Evolutionary conservation across 768 basidiomycete species (phyloP).

Genomic region (Filobasidium floriforme): DNA sequence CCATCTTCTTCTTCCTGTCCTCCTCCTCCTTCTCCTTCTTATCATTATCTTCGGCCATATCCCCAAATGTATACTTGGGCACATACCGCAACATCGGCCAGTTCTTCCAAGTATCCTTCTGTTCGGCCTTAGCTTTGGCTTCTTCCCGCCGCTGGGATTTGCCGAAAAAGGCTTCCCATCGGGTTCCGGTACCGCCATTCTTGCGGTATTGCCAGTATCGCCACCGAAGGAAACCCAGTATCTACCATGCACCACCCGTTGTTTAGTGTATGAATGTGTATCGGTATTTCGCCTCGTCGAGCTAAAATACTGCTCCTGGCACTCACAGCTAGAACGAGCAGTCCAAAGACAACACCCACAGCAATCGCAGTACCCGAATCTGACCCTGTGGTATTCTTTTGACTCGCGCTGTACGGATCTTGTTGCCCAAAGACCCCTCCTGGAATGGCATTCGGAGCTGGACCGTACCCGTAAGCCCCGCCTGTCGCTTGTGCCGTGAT

Average conservation of each 20-base stretch:
- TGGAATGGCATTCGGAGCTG: not conserved
- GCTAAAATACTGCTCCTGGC: too few species aligned
- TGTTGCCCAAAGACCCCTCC: not conserved
- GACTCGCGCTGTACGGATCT: not conserved
- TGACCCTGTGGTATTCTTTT: not conserved
- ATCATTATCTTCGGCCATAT: conserved; percentile 12
- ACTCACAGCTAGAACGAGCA: not conserved
- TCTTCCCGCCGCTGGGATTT: not conserved
- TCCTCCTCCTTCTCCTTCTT: conserved; percentile 19
- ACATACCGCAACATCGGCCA: conserved; percentile 23
- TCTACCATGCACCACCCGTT: not conserved
- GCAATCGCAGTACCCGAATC: not conserved
- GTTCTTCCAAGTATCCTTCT: conserved; percentile 18
- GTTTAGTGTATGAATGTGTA: not conserved
- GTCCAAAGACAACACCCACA: not conserved
- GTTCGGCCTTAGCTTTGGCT: conserved; percentile 6
- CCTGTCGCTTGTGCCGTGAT: not conserved
- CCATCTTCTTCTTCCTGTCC: conserved; percentile 10
- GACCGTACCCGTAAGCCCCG: not conserved
- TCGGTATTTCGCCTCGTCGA: too few species aligned
- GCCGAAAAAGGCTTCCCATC: conserved; percentile 21
- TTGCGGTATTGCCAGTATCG: conserved; percentile 13
- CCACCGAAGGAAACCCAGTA: conserved; percentile 6
- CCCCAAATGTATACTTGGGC: conserved; percentile 17
- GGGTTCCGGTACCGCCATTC: conserved; percentile 12